These are phyloP conservation scores for Cocos nucifera DNA, from an alignment of 176 grass and related monocot species.

Conservation along the genomic window DNA sequence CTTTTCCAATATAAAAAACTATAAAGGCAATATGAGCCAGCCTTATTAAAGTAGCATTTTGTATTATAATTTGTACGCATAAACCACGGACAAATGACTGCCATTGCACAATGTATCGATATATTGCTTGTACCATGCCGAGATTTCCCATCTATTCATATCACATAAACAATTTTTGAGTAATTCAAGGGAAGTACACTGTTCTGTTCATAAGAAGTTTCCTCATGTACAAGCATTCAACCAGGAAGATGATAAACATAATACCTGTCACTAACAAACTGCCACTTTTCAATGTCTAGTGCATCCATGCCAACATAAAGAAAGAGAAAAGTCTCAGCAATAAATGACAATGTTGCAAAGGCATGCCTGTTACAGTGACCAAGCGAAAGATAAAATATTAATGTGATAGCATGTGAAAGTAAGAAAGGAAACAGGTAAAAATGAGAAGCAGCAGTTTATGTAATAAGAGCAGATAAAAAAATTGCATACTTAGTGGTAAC, in stretches of 20 bases:
- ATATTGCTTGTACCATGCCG: too few relatives aligned
- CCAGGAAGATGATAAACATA: conserved; percentile 8
- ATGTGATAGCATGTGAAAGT: neutral
- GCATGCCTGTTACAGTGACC: conserved; percentile 45
- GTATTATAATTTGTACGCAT: too few relatives aligned
- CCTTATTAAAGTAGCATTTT: too few relatives aligned
- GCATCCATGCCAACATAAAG: conserved; percentile 99
- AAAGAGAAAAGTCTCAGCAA: conserved; percentile 88
- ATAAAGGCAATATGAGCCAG: too few relatives aligned
- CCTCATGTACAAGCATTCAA: too few relatives aligned
- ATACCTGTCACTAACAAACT: conserved; percentile 76
- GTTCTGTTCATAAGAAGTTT: too few relatives aligned
- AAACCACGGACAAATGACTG: too few relatives aligned
- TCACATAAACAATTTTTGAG: too few relatives aligned
- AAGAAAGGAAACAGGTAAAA: neutral
- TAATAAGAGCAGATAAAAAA: conserved; percentile 9
- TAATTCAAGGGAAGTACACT: too few relatives aligned
- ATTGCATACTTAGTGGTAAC: conserved; percentile 73
- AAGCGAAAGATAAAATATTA: neutral
- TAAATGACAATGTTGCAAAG: conserved; percentile 92
- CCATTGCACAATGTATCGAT: too few relatives aligned
- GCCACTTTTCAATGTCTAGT: conserved; percentile 98
- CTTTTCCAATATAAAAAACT: too few relatives aligned
- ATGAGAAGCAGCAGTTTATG: neutral
- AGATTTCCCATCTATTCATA: too few relatives aligned